Evolutionary conservation across 176 grass and related monocot species (phyloP), one percentile per base, ranked within the genome.

Genomic region (Phoenix dactylifera): DNA sequence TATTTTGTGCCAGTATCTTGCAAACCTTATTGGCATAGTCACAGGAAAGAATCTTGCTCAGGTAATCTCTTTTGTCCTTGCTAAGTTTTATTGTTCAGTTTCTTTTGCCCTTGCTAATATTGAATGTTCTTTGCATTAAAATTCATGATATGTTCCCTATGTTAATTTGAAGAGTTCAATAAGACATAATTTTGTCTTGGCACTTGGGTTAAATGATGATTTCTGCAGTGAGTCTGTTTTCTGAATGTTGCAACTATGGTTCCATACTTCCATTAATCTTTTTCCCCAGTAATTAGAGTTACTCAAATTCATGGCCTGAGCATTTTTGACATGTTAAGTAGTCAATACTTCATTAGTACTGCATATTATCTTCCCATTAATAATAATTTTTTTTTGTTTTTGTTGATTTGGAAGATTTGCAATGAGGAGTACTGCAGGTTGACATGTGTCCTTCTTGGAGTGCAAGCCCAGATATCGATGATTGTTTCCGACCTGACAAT

Each of bases 1-100:
- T 24, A 60, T 71, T 71, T 22, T 71, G 18, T 60, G 55, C 68
- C 68, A 71, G 15, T 59, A 71, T 28, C 55, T 71, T 60, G 68
- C 68, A 3, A 51, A n/a, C 50, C 48, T 55, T 30, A 35, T 60
- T 71, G 57, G 22, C 35, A 71, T 71, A 15, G 68, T 50, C 23
- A 71, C 56, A 15, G 4, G 44, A 29, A 71, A 52, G 54, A 59
- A 60, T 71, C 68, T 51, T 49, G 68, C 55, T 3, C 28, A 59
- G 68, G 68, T 71, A 71, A 16, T 48, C 6, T n/a, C 48, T 24
- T 50, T 18, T 10, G 32, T 39, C 32, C 1, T 39, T 39, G 32
- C 26, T 39, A 49, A 5, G 16, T 10, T 32, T 63, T 30, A 19
- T 48, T 62, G 30, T 32, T 63, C 23, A 9, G 7, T 10, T 4